A percentile compares a stretch with the other conserved stretches of the same genome.
phyloP scores from a whole-genome alignment of 2,329 filamentous ascomycete genomes.

The Cercospora brassicicola region DNA sequence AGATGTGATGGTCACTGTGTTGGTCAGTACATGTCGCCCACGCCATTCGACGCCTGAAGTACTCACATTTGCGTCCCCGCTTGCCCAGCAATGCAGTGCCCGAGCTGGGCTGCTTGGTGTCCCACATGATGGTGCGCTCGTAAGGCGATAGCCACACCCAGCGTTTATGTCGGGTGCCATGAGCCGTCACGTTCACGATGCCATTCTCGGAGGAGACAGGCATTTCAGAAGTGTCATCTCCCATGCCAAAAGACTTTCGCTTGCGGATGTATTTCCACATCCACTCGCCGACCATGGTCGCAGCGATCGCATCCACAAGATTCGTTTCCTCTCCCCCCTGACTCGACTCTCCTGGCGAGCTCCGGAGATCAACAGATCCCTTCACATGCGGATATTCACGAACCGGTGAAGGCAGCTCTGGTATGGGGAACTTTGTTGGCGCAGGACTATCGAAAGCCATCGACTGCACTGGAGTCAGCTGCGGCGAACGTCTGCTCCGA shows the following conservation, averaged over 20 bases:
- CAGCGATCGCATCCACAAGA: conserved; percentile 93
- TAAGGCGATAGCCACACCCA: conserved; percentile 99
- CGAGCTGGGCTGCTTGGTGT: conserved; percentile 90
- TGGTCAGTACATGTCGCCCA: conserved; percentile 18
- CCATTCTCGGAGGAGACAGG: conserved; percentile 58
- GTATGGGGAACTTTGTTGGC: conserved; percentile 38
- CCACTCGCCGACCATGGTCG: conserved; percentile 98
- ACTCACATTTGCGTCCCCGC: conserved; percentile 88
- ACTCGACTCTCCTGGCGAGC: conserved; percentile 19
- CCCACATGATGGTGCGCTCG: conserved; percentile 95
- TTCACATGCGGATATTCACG: conserved; percentile 28
- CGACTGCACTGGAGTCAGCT: conserved; percentile 40
- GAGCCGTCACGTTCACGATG: conserved; percentile 64
- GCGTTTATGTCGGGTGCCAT: conserved; percentile 77
- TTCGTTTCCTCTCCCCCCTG: conserved; percentile 49
- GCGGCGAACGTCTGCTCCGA: conserved; percentile 34
- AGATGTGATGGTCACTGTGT: conserved; percentile 84
- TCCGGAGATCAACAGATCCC: conserved; percentile 28
- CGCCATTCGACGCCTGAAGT: neutral
- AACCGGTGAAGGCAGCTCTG: conserved; percentile 35
- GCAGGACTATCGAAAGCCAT: conserved; percentile 39
- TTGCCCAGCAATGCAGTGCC: conserved; percentile 89
- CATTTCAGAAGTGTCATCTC: conserved; percentile 52
- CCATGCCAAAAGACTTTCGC: conserved; percentile 85
- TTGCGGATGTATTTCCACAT: conserved; percentile 89